Conservation (phyloP, 192 early-diverging fungal species). For the Entomortierella chlamydospora region DNA sequence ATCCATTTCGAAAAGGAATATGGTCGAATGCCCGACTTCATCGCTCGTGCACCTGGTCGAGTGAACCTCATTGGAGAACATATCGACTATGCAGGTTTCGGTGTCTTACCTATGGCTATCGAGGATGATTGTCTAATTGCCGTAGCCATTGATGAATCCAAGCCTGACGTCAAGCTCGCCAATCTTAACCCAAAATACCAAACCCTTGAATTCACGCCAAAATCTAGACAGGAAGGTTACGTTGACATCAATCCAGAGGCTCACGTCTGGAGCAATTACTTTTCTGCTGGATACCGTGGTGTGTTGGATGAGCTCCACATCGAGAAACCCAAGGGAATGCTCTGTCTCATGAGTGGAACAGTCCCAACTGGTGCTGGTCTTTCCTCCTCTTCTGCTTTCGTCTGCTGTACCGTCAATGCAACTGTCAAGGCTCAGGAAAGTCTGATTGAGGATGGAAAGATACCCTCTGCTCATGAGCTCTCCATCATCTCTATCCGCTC, state of each 20-base stretch:
- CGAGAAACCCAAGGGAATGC: slow-evolving; percentile 67
- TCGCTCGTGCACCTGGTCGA: slow-evolving; percentile 91
- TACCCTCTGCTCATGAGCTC: slow-evolving; percentile 60
- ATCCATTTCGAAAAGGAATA: slow-evolving; percentile 63
- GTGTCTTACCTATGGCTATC: slow-evolving; percentile 97
- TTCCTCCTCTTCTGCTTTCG: slow-evolving; percentile 88
- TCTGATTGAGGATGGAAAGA: slow-evolving; percentile 21
- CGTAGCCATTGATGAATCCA: slow-evolving; percentile 51
- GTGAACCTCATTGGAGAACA: slow-evolving; percentile 98
- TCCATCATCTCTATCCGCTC: slow-evolving; percentile 80
- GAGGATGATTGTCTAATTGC: slow-evolving; percentile 79
- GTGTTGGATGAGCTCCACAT: slow-evolving; percentile 64
- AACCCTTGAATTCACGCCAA: slow-evolving; percentile 29
- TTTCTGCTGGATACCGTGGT: slow-evolving; percentile 90
- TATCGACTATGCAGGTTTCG: slow-evolving; percentile 95
- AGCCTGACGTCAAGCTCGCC: slow-evolving; percentile 60
- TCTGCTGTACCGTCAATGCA: slow-evolving; percentile 81
- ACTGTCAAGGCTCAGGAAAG: slow-evolving; percentile 66
- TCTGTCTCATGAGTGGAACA: slow-evolving; percentile 79
- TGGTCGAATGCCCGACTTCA: slow-evolving; percentile 77
- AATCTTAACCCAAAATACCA: slow-evolving; percentile 70
- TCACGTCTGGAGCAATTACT: slow-evolving; percentile 88
- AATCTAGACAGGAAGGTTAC: slow-evolving; percentile 65
- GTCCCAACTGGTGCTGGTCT: slow-evolving; percentile 88
- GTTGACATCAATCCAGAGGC: slow-evolving; percentile 77